Base-by-base conservation (phyloP, 2,329 filamentous ascomycete genomes). In the Stachybotrys chlorohalonatus region DNA sequence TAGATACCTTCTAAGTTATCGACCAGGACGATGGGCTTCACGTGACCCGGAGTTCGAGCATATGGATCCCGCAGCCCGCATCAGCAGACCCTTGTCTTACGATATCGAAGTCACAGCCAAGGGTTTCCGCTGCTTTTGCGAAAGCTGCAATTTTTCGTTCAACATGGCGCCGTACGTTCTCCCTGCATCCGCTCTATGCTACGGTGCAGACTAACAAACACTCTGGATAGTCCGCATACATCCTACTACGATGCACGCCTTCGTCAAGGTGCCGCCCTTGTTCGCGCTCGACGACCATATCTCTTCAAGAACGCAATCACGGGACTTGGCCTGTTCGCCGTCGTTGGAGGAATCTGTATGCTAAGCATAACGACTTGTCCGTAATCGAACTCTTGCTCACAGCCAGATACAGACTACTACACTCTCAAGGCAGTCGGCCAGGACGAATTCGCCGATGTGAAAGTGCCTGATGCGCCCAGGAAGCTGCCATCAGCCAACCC, bases 401-500 rank as follows among this genome's bases (percentile, higher is more conserved):
- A 42, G 31, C 16, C 49, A 15, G 15, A 6, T 49, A 24, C 55
- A 83, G 81, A 83, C 64, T 73, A 73, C 61, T 84, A 83, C 66
- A 84, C 81, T 5, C 87, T 99, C 68, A 82, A 79, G 61, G 90
- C 90, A 54, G 89, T 99, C 66, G 90, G 93, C 48, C 94, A 97
- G 73, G 94, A 97, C 71, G 90, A 96, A 62, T 99, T 99, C 75
- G 89, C 92, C 55, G 94, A 99, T 68, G 92, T 97, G 63, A 86
- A 90, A 68, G 86, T 97, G 45, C 94, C 94, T 31, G 88, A 90
- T 68, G 77, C 81, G 53, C 86, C 89, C 36, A 42, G 36, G 5
- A 42, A 42, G 13, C 8, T 13, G 9, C 36, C 36, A 42, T 2
- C 13, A 42, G 36, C 13, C 36, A 42, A 42, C 2, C 13, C 36